These are phyloP conservation scores for Kwoniella bestiolae DNA, from an alignment of 768 basidiomycete species.

Conservation along the genomic window DNA sequence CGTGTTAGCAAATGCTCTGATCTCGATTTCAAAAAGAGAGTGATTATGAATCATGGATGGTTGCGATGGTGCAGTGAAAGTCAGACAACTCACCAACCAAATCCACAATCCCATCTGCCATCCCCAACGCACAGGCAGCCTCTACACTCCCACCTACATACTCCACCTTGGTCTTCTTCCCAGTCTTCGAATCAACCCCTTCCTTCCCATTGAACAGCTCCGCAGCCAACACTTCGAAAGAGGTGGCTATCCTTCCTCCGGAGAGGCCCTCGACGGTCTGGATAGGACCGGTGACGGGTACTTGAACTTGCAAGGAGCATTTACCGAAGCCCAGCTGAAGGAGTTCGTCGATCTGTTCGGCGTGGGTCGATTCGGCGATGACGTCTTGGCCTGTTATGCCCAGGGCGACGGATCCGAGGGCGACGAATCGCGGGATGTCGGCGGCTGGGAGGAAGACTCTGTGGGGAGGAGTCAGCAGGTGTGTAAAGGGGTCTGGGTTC, in stretches of 20 bases:
- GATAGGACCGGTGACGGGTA: constrained; percentile 74
- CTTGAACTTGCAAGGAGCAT: constrained; percentile 81
- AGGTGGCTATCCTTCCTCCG: constrained; percentile 91
- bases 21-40: background rate
- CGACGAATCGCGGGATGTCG: constrained; percentile 98
- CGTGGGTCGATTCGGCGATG: constrained; percentile 86
- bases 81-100: constrained; percentile 75
- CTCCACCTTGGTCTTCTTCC: constrained; percentile 75
- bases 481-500: background rate
- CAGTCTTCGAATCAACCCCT: constrained; percentile 61
- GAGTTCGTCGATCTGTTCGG: constrained; percentile 73
- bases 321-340: constrained; percentile 90
- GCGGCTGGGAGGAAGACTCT: constrained; percentile 96
- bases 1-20: background rate
- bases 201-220: constrained; percentile 66
- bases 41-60: background rate
- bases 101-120: constrained; percentile 98
- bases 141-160: constrained; percentile 98
- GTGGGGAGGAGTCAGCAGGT: background rate
- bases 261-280: constrained; percentile 77
- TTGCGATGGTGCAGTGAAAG: background rate
- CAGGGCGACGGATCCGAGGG: constrained; percentile 92
- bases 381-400: constrained; percentile 99
- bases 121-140: constrained; percentile 92
- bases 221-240: constrained; percentile 85